These are phyloP conservation scores for Pyrenula massariospora DNA, from an alignment of 495 filamentous ascomycete genomes.

Conservation along the genomic window DNA sequence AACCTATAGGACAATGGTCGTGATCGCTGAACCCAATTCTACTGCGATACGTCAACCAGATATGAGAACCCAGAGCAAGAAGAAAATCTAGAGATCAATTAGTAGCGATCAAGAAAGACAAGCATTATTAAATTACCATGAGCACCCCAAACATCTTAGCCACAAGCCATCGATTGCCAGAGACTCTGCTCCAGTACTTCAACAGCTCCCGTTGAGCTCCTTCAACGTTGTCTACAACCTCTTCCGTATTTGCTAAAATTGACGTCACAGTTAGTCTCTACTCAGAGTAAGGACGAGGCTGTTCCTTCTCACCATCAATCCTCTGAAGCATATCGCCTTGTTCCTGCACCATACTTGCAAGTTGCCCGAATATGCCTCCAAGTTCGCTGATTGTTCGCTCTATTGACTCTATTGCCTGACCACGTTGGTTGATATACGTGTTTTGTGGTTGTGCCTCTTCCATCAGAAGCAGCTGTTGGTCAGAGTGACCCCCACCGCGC, in stretches of 20 bases:
- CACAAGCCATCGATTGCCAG: constrained; percentile 89
- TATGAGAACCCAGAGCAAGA: constrained; percentile 48
- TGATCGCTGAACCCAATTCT: too few relatives aligned
- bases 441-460: constrained; percentile 82
- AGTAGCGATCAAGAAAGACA: constrained; percentile 3
- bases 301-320: too few relatives aligned
- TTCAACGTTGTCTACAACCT: constrained; percentile 94
- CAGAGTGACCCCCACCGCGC: constrained; percentile 38
- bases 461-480: constrained; percentile 88
- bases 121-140: constrained; percentile 39
- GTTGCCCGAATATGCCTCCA: constrained; percentile 89
- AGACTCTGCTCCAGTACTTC: constrained; percentile 93
- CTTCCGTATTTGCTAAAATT: constrained; percentile 88
- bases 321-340: constrained; percentile 82
- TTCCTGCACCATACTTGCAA: constrained; percentile 95
- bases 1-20: too few relatives aligned
- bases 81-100: constrained; percentile 33
- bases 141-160: constrained; percentile 97
- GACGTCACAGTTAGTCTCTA: too few relatives aligned
- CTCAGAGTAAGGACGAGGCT: too few relatives aligned
- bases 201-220: constrained; percentile 85
- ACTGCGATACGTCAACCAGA: constrained; percentile 24
- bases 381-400: constrained; percentile 91
- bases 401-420: constrained; percentile 93
- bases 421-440: constrained; percentile 82